Evolutionary conservation across 495 filamentous ascomycete genomes (phyloP), one percentile per base, ranked within the genome.

Genomic region (Hypoxylon trugodes): DNA sequence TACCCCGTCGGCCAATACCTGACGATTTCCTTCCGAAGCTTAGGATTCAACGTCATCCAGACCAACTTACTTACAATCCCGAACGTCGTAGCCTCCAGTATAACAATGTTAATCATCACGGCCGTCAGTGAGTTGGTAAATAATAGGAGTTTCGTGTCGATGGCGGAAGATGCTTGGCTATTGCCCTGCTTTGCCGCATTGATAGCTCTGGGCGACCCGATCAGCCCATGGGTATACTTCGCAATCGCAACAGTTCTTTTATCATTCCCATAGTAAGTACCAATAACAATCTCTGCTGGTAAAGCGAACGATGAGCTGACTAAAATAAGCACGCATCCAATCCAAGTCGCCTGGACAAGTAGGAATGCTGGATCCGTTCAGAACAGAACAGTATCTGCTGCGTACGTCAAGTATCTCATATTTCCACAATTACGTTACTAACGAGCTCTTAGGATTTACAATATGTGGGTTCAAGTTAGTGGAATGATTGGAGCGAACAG

Each of bases 1-100:
- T 76, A 79, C 0, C 84, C 87, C 0, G 79, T 81, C 13, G 74
- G 63, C 7, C 77, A 76, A 37, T 93, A 92, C 55, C 79, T 92
- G 38, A 90, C 88, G 5, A 76, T 92, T 2, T 78, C 84, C n/a
- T 75, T 91, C 25, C 78, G 81, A 48, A 77, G 80, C 0, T 74
- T 90, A 1, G 86, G 86, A 3, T 92, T 90, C 75, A 76, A 79
- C 50, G 89, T 87, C n/a, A 89, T 92, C 70, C 69, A 88, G 49
- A 84, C 84, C 8, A 92, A 90, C 45, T 28, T 68, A 5, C 49
- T 68, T 19, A 55, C 54, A 21, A 68, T 68, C 25, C 65, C 65
- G 22, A 40, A 68, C 35, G 22, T 68, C 36, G 30, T 68, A 35
- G 35, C 48, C 2, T 59, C 59, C 26, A 59, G 59, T 28, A 50